A percentile compares a stretch with the other conserved stretches of the same genome.
Evolutionary conservation across 2,329 filamentous ascomycete genomes (phyloP).

Genomic region (Atkinsonella hypoxylon): DNA sequence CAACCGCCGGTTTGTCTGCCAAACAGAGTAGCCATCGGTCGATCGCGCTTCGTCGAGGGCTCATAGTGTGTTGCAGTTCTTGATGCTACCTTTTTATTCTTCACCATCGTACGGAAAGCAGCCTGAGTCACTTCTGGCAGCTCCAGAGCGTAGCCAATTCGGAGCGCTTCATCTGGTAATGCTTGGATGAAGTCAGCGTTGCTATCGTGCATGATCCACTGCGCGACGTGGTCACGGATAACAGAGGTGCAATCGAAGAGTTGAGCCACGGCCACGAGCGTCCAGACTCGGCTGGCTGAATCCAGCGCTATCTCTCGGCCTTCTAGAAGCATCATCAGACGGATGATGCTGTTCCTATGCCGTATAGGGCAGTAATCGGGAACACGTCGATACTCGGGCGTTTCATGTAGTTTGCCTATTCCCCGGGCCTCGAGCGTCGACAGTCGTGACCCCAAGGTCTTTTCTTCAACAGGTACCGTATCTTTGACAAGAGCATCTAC

Average conservation of each 20-base stretch:
- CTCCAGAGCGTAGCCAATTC: conserved; percentile 39
- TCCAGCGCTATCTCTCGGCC: conserved; percentile 43
- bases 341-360: conserved; percentile 51
- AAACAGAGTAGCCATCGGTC: conserved; percentile 23
- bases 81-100: conserved; percentile 46
- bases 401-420: conserved; percentile 10
- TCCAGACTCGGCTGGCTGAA: conserved; percentile 55
- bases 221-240: conserved; percentile 36
- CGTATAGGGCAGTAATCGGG: conserved; percentile 52
- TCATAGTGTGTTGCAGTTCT: conserved; percentile 15
- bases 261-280: conserved; percentile 49
- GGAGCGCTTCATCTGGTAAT: conserved; percentile 48
- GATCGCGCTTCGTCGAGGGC: background rate
- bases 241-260: conserved; percentile 39
- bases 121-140: conserved; percentile 29
- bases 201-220: conserved; percentile 43
- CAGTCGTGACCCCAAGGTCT: conserved; percentile 2
- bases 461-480: background rate
- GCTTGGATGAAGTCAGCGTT: conserved; percentile 51
- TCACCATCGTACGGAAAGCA: conserved; percentile 50
- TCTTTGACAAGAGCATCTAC: background rate
- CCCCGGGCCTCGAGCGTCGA: conserved; percentile 13
- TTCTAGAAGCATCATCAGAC: conserved; percentile 47
- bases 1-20: conserved; percentile 35
- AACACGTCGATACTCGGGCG: conserved; percentile 24